Base-by-base conservation (phyloP, 2,329 filamentous ascomycete genomes). In the Neurospora crassa region DNA sequence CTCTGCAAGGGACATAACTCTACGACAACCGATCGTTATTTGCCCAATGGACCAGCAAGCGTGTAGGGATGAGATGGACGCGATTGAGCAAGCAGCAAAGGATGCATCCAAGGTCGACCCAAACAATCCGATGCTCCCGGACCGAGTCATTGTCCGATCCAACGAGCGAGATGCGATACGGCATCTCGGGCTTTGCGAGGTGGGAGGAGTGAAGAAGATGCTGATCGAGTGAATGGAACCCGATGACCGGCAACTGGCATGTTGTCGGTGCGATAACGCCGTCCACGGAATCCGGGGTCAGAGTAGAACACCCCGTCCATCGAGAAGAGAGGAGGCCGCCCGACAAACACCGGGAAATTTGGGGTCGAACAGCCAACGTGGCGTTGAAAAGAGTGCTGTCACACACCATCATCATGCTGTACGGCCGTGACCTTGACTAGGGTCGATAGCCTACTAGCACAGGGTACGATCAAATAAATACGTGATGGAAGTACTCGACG, bases 41-140 rank as follows among this genome's bases (percentile, higher is more conserved):
- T 98, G 95, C 78, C 95, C 96, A 0, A 89, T 97, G 73, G 96
- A 99, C 78, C 93, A 97, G 78, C 93, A 96, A 75, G 92, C 91
- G 18, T 99, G 96, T 83, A 97, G 97, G 80, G 94, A 97, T 79
- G 96, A 98, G 82, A 97, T 99, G 93, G 94, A 97, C 77, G 94
- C 94, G 45, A 98, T 99, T 74, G 94, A 97, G 79, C 93, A 97
- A 81, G 92, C 96, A 0, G 96, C 96, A 63, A 95, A 94, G 80
- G 95, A 98, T 76, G 95, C 96, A 1, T 91, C 92, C 18, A 89
- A 92, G 73, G 91, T 98, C 73, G 93, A 95, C 76, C 91, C 91
- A 0, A 93, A 96, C 73, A 96, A 96, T 76, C 96, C 94, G 0
- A 94, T 96, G 90, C 82, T 97, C n/a, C 94, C 96, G 0, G 91